A percentile compares a stretch with the other conserved stretches of the same genome.
Evolutionary conservation across 1,284 basidiomycete species (phyloP).

Genomic region (Phaffia rhodozyma): DNA sequence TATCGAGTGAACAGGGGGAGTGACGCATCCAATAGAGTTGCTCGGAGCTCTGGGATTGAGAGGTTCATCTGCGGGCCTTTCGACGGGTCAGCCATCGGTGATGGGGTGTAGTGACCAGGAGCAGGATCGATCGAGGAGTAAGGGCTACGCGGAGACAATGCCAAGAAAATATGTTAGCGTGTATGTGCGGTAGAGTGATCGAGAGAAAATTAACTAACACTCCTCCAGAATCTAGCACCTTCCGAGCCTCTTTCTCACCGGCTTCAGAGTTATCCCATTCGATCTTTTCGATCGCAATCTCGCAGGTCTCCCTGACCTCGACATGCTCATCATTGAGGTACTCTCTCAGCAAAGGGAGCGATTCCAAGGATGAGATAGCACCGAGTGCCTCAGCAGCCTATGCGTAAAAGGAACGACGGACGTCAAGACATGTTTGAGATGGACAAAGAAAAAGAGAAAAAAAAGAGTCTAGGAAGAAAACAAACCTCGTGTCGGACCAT

Average conservation of each 20-base stretch:
- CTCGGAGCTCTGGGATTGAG: constrained; percentile 43
- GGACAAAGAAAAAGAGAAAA: background rate
- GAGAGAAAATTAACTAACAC: background rate
- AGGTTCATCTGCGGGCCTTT: constrained; percentile 15
- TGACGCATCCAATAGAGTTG: constrained; percentile 53
- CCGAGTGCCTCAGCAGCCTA: constrained; percentile 97
- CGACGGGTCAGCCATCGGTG: constrained; percentile 29
- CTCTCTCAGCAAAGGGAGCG: constrained; percentile 58
- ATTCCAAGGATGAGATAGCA: constrained; percentile 62
- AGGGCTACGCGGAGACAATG: constrained; percentile 33
- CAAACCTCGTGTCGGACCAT: constrained; percentile 95
- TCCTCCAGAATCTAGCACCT: constrained; percentile 18
- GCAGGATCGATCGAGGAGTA: constrained; percentile 95
- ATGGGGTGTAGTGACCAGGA: constrained; percentile 41
- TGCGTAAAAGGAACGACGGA: background rate
- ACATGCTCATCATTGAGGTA: constrained; percentile 63
- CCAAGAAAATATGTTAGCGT: background rate
- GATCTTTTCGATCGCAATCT: constrained; percentile 92
- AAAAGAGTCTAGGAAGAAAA: background rate
- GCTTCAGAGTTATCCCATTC: constrained; percentile 66
- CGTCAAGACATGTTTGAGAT: background rate
- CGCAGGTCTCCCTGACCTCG: constrained; percentile 89
- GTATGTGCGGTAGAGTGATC: background rate
- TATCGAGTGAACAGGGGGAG: constrained; percentile 85
- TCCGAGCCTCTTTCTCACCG: constrained; percentile 27